A percentile compares a stretch with the other conserved stretches of the same genome.
Conservation (phyloP, 169 alveolate genomes). For the Sarcocystis neurona region DNA sequence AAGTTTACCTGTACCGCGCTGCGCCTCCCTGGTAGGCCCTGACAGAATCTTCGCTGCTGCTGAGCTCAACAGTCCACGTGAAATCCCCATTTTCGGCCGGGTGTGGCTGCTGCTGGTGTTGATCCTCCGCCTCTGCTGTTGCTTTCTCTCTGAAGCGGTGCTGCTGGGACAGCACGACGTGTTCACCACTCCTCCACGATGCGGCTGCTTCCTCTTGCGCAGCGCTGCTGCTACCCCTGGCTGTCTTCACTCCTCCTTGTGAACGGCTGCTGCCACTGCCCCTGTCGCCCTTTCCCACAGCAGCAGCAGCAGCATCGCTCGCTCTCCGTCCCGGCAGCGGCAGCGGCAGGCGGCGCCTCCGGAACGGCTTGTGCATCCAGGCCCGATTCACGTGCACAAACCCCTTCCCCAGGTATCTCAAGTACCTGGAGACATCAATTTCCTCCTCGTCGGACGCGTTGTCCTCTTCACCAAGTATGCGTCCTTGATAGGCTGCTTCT, state of each 20-base stretch:
- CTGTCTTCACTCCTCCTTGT: neutral
- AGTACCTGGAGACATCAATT: neutral
- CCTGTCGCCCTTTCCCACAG: too few species aligned
- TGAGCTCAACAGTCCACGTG: neutral
- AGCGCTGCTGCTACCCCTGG: neutral
- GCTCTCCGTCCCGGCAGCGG: neutral
- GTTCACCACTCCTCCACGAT: too few species aligned
- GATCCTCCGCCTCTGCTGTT: too few species aligned
- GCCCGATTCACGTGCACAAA: constrained; percentile 9
- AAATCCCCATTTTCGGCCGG: too few species aligned
- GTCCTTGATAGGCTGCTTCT: neutral
- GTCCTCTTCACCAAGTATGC: neutral
- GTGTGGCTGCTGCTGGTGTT: too few species aligned
- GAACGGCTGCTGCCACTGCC: neutral
- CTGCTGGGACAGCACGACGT: too few species aligned
- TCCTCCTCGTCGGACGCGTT: neutral
- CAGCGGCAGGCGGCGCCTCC: constrained; percentile 7
- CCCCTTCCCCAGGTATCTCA: constrained; percentile 8
- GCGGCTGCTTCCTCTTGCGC: neutral
- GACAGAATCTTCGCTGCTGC: constrained; percentile 45
- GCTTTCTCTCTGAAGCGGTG: too few species aligned
- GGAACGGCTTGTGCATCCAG: constrained; percentile 11
- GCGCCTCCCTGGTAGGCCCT: constrained; percentile 9
- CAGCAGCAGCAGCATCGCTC: too few species aligned
- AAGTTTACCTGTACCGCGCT: constrained; percentile 10